Base-by-base conservation (phyloP, 768 basidiomycete species). In the Clathrus columnatus region DNA sequence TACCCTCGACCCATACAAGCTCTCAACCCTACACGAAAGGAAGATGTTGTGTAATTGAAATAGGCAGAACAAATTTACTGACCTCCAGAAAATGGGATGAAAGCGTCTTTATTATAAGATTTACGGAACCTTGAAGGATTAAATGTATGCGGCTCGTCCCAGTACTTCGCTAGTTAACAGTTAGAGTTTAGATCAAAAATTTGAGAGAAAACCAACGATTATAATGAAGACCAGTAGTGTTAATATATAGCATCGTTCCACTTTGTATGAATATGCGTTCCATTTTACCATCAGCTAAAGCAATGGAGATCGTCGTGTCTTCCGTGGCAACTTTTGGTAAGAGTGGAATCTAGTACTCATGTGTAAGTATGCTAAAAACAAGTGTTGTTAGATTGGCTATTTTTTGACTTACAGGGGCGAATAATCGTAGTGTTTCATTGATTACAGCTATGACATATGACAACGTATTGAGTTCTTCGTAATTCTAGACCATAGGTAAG, bases 61-160 rank as follows among this genome's bases (percentile, higher is more conserved):
- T 29, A 7, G 32, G 2, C 7, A 36, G n/a, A n/a, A n/a, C n/a
- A n/a, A n/a, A n/a, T n/a, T n/a, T n/a, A n/a, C n/a, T n/a, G 50
- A 69, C 77, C 77, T 45, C 64, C 68, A 51, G 74, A 77, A 61
- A 80, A 81, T 4, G 79, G 77, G 24, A 78, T 41, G 61, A 79
- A 81, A 0, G 80, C 81, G 59, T 81, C 79, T 36, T 72, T 69
- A 20, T 75, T 72, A 74, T 77, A 82, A 47, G 79, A 74, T 26
- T 69, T 70, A 16, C 79, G 64, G 68, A 81, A 81, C 7, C 79
- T 72, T 24, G 70, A 69, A 0, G 72, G 73, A 20, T 69, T 71
- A 65, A 80, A 82, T 10, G 61, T 60, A 29, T 75, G 59, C 2
- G 81, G 80, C 44, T 80, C 72, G 49, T 76, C 64, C 80, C 81